Base-by-base conservation (phyloP, 2,329 filamentous ascomycete species). In the Cladophialophora immunda region DNA sequence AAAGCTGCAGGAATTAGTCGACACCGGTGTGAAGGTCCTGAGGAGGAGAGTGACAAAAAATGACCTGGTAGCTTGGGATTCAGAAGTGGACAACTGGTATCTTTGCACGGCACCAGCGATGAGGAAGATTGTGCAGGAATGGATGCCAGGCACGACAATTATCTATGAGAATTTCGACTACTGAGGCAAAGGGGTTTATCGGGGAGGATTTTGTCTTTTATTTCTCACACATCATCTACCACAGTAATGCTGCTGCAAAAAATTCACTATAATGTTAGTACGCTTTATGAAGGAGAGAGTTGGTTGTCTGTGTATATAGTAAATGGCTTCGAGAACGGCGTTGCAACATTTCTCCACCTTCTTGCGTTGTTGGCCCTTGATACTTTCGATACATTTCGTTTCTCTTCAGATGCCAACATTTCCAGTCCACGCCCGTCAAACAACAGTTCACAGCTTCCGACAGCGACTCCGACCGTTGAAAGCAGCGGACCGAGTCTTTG, bases 121-220 rank as follows among this genome's bases (percentile, higher is more conserved):
- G 72, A 81, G 85, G 64, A 82, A 81, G 59, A 73, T 79, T 19
- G 71, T 89, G 19, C 72, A 83, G 65, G 77, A 73, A 8, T 90
- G 87, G 88, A 72, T 89, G 64, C 79, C 79, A 0, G 85, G 83
- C 0, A 85, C 87, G 72, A 80, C 82, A 36, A 78, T 89, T 41
- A 78, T 83, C 1, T 86, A 81, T 78, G 88, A 90, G 75, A 87
- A 87, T 72, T 90, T 90, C 76, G 81, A 82, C 36, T 90, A 89
- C 73, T 89, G 50, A 58, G 54, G 2, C 9, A 22, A 58, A 30
- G 50, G 47, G 50, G 22, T 13, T 5, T 13, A 13, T 11, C 11
- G 3, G 8, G 9, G 45, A 47, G n/a, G 1, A 6, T 25, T 11
- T 15, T 22, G 38, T 25, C 9, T 50, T 13, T 25, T 25, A 15